A percentile compares a stretch with the other conserved stretches of the same genome.
Conservation (phyloP, 345 rosid genomes). For the Boechera divaricarpa region DNA sequence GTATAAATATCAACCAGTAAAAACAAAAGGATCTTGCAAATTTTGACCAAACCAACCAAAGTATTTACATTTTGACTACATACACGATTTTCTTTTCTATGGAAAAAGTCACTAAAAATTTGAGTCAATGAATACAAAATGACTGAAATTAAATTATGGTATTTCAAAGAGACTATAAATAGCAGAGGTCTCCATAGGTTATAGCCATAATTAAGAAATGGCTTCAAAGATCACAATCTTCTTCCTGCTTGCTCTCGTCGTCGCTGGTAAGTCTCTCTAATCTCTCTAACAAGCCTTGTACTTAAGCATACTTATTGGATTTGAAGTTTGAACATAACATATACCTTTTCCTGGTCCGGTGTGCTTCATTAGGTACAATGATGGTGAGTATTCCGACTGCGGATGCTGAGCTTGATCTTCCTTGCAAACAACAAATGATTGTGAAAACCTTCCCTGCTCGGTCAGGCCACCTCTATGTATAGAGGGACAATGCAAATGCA, state of each 20-base stretch:
- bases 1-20: neutral
- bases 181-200: neutral
- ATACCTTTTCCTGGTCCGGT: neutral
- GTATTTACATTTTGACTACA: neutral
- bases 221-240: constrained; percentile 17
- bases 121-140: neutral
- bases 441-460: constrained; percentile 21
- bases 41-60: neutral
- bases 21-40: constrained; percentile 5
- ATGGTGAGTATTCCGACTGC: constrained; percentile 2
- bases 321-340: neutral
- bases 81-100: neutral
- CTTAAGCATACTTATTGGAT: neutral
- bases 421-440: constrained; percentile 25
- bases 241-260: neutral
- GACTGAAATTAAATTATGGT: neutral
- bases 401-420: constrained; percentile 21
- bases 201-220: constrained; percentile 22
- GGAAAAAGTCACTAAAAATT: neutral
- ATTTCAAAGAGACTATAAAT: constrained; percentile 16
- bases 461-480: constrained; percentile 14
- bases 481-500: constrained; percentile 21
- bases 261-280: constrained; percentile 5
- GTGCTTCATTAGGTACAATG: constrained; percentile 1
- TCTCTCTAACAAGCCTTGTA: neutral